A percentile compares a stretch with the other conserved stretches of the same genome.
phyloP scores from a whole-genome alignment of 441 rosid genomes.

The Jatropha podagrica region DNA sequence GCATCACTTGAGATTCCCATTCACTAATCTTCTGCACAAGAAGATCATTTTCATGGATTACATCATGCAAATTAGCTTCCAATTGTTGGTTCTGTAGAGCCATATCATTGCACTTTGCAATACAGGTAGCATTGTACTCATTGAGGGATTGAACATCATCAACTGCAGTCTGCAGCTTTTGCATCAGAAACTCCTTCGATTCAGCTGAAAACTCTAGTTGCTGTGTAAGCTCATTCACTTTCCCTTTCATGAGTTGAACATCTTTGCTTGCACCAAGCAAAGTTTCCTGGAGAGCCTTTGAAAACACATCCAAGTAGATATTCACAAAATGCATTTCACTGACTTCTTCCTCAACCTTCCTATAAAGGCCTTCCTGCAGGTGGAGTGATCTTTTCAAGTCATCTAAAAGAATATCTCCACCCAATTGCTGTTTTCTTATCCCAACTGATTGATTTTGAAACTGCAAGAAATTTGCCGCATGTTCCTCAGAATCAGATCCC shows the following conservation, averaged over 20 bases:
- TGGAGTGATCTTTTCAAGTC: conserved; percentile 78
- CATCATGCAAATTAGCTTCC: conserved; percentile 54
- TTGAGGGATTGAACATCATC: conserved; percentile 69
- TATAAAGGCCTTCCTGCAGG: conserved; percentile 77
- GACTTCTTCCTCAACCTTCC: conserved; percentile 87
- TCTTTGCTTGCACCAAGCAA: conserved; percentile 59
- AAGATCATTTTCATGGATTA: conserved; percentile 56
- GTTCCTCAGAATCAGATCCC: conserved; percentile 40
- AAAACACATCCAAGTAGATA: conserved; percentile 78
- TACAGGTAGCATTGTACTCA: conserved; percentile 54
- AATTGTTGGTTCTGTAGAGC: conserved; percentile 59
- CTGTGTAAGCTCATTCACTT: conserved; percentile 50
- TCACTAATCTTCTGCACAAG: conserved; percentile 64
- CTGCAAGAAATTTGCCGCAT: conserved; percentile 39
- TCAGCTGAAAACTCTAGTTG: conserved; percentile 68
- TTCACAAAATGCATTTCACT: conserved; percentile 69
- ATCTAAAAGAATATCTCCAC: conserved; percentile 74
- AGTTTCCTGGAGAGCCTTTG: conserved; percentile 68
- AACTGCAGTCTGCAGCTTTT: conserved; percentile 62
- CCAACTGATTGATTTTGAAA: conserved; percentile 43
- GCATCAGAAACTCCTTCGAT: conserved; percentile 61
- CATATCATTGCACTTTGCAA: conserved; percentile 58
- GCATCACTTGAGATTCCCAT: conserved; percentile 57
- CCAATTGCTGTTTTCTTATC: conserved; percentile 54
- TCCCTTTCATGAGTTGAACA: conserved; percentile 47